Evolutionary conservation across 1,284 basidiomycete species (phyloP).

Genomic region (Tetrapyrgos nigripes): DNA sequence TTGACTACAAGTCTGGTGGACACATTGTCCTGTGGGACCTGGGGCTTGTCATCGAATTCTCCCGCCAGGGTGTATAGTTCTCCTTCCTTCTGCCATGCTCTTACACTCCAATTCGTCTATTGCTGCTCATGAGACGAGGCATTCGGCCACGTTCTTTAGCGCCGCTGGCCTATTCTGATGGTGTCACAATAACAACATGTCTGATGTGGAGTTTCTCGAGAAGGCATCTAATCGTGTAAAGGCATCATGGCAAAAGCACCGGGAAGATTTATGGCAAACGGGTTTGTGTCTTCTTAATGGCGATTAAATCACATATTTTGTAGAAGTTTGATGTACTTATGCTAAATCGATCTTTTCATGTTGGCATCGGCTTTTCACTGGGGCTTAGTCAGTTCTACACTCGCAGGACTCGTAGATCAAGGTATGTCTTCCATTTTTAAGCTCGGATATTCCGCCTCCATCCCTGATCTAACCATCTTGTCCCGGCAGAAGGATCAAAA

Average conservation of each 20-base stretch:
- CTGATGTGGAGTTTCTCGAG: constrained; percentile 1
- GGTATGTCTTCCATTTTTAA: no score
- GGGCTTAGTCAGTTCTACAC: no score
- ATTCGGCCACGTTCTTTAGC: constrained; percentile 2
- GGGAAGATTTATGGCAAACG: neutral
- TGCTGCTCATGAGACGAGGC: neutral
- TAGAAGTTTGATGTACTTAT: no score
- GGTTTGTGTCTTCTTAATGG: constrained; percentile 1
- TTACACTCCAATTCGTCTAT: neutral
- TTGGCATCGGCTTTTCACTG: no score
- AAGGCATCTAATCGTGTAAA: neutral
- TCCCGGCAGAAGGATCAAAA: no score
- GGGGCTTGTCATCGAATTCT: constrained; percentile 3
- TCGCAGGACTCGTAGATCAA: no score
- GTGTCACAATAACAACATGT: constrained; percentile 8
- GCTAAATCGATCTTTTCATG: no score
- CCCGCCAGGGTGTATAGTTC: neutral
- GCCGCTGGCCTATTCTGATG: constrained; percentile 13
- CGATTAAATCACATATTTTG: no score
- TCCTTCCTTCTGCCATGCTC: constrained; percentile 3
- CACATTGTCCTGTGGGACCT: constrained; percentile 5
- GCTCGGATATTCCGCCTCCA: no score
- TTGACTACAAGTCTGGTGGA: neutral
- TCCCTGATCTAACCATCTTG: no score
- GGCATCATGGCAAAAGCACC: neutral